A percentile compares a stretch with the other conserved stretches of the same genome.
Evolutionary conservation across 108 stramenopile species (phyloP).

Genomic region (Nannochloropsis granulata): DNA sequence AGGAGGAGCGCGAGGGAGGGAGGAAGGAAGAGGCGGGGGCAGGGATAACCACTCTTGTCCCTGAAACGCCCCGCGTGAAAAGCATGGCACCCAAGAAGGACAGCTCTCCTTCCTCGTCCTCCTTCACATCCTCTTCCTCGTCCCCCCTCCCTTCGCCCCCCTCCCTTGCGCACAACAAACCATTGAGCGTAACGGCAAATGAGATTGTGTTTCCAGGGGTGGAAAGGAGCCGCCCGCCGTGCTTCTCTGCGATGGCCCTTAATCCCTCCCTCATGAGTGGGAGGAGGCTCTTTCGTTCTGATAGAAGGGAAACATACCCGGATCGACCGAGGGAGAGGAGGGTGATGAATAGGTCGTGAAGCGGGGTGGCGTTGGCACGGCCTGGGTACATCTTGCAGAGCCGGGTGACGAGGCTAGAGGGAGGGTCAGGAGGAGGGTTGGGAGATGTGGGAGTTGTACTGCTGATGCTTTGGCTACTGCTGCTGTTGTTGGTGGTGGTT

Average conservation of each 20-base stretch:
- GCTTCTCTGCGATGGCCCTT: slow-evolving; percentile 45
- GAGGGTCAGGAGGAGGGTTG: no score
- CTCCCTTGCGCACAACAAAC: slow-evolving; percentile 21
- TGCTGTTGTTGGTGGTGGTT: background rate
- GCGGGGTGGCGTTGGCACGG: slow-evolving; percentile 76
- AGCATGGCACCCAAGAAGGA: slow-evolving; percentile 91
- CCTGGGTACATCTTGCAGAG: slow-evolving; percentile 88
- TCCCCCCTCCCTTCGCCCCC: background rate
- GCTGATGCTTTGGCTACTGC: background rate
- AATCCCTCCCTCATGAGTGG: slow-evolving; percentile 43
- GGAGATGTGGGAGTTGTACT: background rate
- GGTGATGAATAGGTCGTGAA: slow-evolving; percentile 91
- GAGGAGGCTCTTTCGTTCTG: slow-evolving; percentile 40
- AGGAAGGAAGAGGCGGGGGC: background rate
- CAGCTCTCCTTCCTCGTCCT: background rate
- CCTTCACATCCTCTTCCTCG: background rate
- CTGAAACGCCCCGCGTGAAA: slow-evolving; percentile 87
- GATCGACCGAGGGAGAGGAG: slow-evolving; percentile 76
- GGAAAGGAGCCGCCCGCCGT: slow-evolving; percentile 64
- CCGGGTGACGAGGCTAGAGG: background rate
- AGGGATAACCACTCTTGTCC: slow-evolving; percentile 45
- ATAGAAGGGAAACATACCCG: slow-evolving; percentile 38
- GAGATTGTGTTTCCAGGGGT: slow-evolving; percentile 84
- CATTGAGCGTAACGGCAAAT: slow-evolving; percentile 75
- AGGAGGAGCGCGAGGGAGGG: background rate